Conservation (phyloP, 352 stramenopile species). For the Globisporangium lucens region DNA sequence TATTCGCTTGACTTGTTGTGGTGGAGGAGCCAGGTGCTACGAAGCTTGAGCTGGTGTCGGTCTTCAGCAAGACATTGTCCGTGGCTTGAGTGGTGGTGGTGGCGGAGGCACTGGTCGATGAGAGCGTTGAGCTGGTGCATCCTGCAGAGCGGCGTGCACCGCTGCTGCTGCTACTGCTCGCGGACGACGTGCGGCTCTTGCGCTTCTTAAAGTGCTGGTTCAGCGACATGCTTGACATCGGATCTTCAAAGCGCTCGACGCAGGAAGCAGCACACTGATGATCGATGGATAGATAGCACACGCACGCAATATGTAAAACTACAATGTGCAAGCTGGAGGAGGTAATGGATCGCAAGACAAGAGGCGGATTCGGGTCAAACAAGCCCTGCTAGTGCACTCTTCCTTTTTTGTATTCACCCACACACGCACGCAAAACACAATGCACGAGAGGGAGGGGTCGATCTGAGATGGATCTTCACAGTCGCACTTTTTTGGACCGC, state of each 20-base stretch:
- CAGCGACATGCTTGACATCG: slow-evolving; percentile 37
- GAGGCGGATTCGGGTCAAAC: neutral
- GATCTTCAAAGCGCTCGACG: neutral
- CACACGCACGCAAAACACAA: neutral
- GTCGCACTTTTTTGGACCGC: slow-evolving; percentile 8
- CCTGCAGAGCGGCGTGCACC: neutral
- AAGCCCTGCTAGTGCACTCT: neutral
- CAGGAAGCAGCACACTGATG: neutral
- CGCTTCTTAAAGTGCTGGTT: slow-evolving; percentile 71
- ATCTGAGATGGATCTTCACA: neutral
- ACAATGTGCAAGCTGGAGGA: slow-evolving; percentile 3
- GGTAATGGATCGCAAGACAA: slow-evolving; percentile 3
- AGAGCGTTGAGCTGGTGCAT: neutral
- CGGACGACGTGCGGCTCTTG: slow-evolving; percentile 43
- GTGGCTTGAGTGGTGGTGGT: neutral
- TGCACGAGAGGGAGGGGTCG: neutral
- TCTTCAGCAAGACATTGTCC: slow-evolving; percentile 7
- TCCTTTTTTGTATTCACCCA: slow-evolving; percentile 10
- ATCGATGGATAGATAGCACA: neutral
- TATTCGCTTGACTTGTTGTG: slow-evolving; percentile 7
- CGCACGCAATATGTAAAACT: neutral
- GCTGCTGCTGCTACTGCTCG: slow-evolving; percentile 8
- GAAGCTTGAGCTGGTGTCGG: slow-evolving; percentile 2
- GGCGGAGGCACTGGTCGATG: slow-evolving; percentile 2
- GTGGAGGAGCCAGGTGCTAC: slow-evolving; percentile 13